Evolutionary conservation across 2,329 filamentous ascomycete species (phyloP).

Genomic region (Colletotrichum brevisporum): DNA sequence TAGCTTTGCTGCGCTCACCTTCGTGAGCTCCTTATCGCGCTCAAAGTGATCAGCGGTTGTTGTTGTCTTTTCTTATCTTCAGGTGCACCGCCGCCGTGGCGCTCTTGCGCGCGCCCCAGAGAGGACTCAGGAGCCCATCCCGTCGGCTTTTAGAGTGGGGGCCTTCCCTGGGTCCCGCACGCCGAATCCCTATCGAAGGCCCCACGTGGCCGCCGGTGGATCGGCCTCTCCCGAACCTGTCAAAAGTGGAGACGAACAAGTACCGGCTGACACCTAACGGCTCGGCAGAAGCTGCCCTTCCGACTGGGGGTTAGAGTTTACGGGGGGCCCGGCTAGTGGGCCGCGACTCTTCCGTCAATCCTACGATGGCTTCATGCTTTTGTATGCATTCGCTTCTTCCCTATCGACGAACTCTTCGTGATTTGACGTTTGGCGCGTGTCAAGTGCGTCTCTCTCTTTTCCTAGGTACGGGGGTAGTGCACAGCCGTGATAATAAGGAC

Average conservation of each 20-base stretch:
- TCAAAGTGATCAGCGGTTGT: not conserved
- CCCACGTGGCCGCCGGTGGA: conserved; percentile 29
- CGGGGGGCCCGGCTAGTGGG: not conserved
- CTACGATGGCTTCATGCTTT: not conserved
- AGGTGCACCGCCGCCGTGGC: not conserved
- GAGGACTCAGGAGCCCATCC: not conserved
- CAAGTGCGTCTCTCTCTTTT: too few relatives aligned
- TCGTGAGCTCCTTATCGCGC: not conserved
- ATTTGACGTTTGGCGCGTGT: too few relatives aligned
- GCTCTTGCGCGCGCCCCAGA: too few relatives aligned
- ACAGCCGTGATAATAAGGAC: too few relatives aligned
- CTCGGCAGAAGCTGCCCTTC: conserved; percentile 14
- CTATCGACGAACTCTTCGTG: too few relatives aligned
- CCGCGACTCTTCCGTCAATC: not conserved
- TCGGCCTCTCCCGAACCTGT: conserved; percentile 24
- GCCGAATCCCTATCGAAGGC: conserved; percentile 17
- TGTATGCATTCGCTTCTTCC: too few relatives aligned
- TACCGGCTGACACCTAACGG: conserved; percentile 26
- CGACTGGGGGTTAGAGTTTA: not conserved
- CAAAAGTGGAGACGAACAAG: conserved; percentile 18
- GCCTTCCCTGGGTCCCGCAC: not conserved
- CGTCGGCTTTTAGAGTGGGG: not conserved
- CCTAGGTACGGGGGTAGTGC: too few relatives aligned
- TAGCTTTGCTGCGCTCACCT: too few relatives aligned
- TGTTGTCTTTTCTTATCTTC: not conserved